These are phyloP conservation scores for Handroanthus guayacan DNA, from an alignment of 257 asterid genomes.

Conservation along the genomic window DNA sequence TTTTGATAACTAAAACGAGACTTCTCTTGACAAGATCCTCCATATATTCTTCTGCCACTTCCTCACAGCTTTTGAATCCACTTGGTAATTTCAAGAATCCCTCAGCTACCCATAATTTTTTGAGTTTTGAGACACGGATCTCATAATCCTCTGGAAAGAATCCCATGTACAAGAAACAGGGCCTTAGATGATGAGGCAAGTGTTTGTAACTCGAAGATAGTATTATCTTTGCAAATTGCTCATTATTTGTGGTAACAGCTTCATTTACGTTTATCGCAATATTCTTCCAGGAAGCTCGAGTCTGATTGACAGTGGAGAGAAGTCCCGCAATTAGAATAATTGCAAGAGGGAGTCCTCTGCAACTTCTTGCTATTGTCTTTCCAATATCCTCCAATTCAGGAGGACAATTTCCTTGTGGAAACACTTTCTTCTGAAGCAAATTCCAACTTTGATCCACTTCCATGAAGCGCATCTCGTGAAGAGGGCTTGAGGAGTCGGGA, in stretches of 20 bases:
- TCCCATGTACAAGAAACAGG: background rate
- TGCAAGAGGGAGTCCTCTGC: conserved; percentile 23
- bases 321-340: conserved; percentile 5
- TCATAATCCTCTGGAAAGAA: background rate
- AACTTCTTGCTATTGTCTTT: conserved; percentile 1
- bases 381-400: background rate
- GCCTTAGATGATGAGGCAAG: background rate
- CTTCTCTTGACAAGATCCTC: conserved; percentile 17
- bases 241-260: background rate
- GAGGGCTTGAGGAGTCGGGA: background rate
- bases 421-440: background rate
- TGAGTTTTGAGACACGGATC: background rate
- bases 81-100: background rate
- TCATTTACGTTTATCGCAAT: background rate
- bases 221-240: too few relatives aligned
- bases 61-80: background rate
- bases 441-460: conserved; percentile 14
- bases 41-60: background rate
- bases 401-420: background rate
- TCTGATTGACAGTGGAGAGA: background rate
- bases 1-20: background rate
- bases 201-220: too few relatives aligned
- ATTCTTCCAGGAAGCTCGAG: background rate
- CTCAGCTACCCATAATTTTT: conserved; percentile 3
- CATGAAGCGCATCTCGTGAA: conserved; percentile 22